Evolutionary conservation across 495 filamentous ascomycete species (phyloP).

Genomic region (Sphaerosporella brunnea): DNA sequence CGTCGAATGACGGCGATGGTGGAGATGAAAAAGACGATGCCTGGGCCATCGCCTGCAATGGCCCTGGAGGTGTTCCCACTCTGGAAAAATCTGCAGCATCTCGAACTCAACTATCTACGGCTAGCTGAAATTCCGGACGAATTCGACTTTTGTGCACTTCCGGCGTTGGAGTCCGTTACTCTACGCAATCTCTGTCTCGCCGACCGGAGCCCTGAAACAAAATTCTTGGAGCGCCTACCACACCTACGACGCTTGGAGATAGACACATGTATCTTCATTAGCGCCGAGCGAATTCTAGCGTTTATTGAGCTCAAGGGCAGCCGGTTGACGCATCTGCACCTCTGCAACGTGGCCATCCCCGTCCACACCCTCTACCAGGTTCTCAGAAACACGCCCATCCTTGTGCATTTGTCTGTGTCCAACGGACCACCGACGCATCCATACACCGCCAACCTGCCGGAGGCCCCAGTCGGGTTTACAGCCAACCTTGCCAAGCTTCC

Average conservation of each 20-base stretch:
- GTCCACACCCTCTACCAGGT: neutral
- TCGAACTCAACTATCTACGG: constrained; percentile 9
- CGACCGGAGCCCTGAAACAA: constrained; percentile 1
- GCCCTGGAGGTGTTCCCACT: neutral
- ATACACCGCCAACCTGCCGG: neutral
- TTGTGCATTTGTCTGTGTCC: neutral
- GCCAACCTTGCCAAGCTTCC: neutral
- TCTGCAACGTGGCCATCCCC: neutral
- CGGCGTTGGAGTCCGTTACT: neutral
- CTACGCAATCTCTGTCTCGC: constrained; percentile 3
- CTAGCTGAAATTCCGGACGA: constrained; percentile 5
- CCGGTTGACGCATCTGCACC: neutral
- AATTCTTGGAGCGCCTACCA: constrained; percentile 2
- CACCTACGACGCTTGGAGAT: constrained; percentile 2
- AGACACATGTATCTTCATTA: constrained; percentile 7
- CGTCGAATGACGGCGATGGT: constrained; percentile 4
- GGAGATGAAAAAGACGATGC: neutral
- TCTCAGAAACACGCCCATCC: neutral
- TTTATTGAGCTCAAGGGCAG: neutral
- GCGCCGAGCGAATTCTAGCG: neutral
- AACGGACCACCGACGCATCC: neutral
- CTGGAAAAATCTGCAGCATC: neutral
- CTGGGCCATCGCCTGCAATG: constrained; percentile 1
- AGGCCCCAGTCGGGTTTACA: neutral
- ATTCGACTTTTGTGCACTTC: constrained; percentile 2